Evolutionary conservation across 305 asterid species (phyloP).

Genomic region (Fraxinus platypoda): DNA sequence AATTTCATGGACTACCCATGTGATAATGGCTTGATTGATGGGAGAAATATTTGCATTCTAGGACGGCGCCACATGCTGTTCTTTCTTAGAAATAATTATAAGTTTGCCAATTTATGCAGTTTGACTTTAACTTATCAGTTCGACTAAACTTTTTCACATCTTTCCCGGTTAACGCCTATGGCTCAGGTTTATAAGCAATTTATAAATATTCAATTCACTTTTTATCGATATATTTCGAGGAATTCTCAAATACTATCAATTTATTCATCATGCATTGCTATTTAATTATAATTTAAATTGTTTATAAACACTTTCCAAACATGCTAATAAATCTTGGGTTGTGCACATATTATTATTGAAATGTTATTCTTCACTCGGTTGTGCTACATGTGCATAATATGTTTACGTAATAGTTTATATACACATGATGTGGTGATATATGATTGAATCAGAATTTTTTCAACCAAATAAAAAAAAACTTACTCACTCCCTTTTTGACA

Average conservation of each 20-base stretch:
- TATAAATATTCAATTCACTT: background rate
- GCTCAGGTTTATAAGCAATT: background rate
- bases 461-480: too few species aligned
- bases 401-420: too few species aligned
- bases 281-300: too few species aligned
- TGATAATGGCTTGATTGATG: background rate
- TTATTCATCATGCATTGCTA: too few species aligned
- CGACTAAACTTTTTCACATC: background rate
- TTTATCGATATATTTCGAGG: too few species aligned
- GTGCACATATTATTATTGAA: background rate
- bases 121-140: too few species aligned
- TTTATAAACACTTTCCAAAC: background rate
- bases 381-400: too few species aligned
- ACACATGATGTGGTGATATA: too few species aligned
- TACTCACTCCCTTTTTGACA: too few species aligned
- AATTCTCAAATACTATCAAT: background rate
- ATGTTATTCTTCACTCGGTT: too few species aligned
- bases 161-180: background rate
- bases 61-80: background rate
- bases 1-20: conserved; percentile 16
- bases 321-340: too few species aligned
- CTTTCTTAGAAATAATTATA: background rate
- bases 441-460: too few species aligned
- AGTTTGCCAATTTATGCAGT: background rate
- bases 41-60: background rate